Conservation (phyloP, 768 basidiomycete species). For the Ramaria sp. region DNA sequence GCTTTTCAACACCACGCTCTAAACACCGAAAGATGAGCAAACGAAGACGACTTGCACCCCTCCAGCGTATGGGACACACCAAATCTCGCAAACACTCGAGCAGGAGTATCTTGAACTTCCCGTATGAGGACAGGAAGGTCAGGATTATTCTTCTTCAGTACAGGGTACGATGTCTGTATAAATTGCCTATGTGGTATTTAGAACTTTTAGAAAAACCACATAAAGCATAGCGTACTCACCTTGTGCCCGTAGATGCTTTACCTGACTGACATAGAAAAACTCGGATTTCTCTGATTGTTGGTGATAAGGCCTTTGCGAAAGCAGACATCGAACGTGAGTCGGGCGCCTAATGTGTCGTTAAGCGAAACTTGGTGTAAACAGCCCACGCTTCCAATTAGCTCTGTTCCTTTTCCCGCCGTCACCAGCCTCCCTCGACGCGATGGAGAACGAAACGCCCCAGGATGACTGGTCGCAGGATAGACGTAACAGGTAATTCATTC, state of each 20-base stretch:
- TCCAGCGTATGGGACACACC: conserved; percentile 39
- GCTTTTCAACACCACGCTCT: conserved; percentile 76
- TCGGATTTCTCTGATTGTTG: conserved; percentile 70
- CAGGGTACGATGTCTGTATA: conserved; percentile 60
- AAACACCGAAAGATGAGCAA: conserved; percentile 9
- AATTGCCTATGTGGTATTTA: conserved; percentile 49
- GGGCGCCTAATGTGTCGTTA: conserved; percentile 3
- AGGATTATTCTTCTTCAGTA: conserved; percentile 74
- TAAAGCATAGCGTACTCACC: conserved; percentile 32
- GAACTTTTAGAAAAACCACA: not conserved
- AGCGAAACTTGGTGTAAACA: conserved; percentile 6
- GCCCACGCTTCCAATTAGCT: not conserved
- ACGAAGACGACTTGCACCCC: conserved; percentile 7
- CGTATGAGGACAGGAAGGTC: conserved; percentile 78
- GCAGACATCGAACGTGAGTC: conserved; percentile 29
- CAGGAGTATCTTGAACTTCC: conserved; percentile 70
- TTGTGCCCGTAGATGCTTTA: conserved; percentile 64
- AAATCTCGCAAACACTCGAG: conserved; percentile 75
- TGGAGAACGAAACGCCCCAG: conserved; percentile 44
- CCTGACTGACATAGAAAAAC: conserved; percentile 72
- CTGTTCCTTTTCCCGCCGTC: conserved; percentile 6
- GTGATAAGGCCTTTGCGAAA: conserved; percentile 64
- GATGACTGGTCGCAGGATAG: conserved; percentile 69
- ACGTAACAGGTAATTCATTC: conserved; percentile 33
- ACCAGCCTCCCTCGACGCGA: conserved; percentile 14